Conservation (phyloP, 164 flowering plant species). For the Nymphaea colorata region DNA sequence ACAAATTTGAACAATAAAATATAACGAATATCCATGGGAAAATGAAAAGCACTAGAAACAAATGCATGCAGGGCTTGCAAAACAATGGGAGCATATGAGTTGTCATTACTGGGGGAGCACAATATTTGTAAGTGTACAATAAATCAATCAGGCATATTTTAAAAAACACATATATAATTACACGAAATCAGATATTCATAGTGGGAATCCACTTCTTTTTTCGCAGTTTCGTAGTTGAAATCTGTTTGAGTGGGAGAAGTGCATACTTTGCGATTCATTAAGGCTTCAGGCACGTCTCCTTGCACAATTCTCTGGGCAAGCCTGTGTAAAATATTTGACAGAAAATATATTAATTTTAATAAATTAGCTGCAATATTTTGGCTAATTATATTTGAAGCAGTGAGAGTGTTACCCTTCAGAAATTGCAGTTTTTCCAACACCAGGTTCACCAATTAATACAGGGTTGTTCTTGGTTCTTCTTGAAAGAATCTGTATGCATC, state of each 20-base stretch:
- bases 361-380: neutral
- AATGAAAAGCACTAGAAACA: too few relatives aligned
- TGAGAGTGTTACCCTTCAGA: constrained; percentile 72
- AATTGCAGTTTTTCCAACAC: constrained; percentile 98
- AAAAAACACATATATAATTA: too few relatives aligned
- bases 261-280: constrained; percentile 84
- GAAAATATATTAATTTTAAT: neutral
- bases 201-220: too few relatives aligned
- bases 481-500: constrained; percentile 94
- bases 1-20: too few relatives aligned
- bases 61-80: too few relatives aligned
- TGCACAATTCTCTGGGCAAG: constrained; percentile 97
- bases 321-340: constrained; percentile 28
- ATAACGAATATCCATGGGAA: too few relatives aligned
- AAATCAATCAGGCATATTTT: too few relatives aligned
- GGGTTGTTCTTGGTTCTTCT: constrained; percentile 98
- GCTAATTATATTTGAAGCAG: neutral
- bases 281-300: constrained; percentile 98
- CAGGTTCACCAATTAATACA: constrained; percentile 99
- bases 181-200: too few relatives aligned
- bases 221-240: too few relatives aligned
- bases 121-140: too few relatives aligned
- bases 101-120: too few relatives aligned
- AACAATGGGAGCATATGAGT: too few relatives aligned
- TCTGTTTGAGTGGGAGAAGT: neutral